Evolutionary conservation across 371 early-diverging fungal genomes (phyloP).

Genomic region (Nematocida sp.): DNA sequence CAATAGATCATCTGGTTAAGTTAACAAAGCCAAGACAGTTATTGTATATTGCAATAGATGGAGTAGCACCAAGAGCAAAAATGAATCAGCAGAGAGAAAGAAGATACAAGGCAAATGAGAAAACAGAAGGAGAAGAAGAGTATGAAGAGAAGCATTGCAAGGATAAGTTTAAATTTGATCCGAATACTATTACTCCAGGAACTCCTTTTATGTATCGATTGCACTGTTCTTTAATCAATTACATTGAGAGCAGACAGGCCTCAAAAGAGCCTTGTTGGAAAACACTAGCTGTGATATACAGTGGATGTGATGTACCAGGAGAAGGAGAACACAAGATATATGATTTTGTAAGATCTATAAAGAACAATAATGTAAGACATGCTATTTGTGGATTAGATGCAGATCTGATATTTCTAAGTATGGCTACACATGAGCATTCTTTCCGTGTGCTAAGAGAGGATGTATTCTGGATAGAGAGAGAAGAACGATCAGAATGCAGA

Average conservation of each 20-base stretch:
- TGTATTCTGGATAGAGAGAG: slow-evolving; percentile 71
- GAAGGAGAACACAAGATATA: slow-evolving; percentile 99
- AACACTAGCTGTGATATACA: slow-evolving; percentile 73
- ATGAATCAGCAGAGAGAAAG: slow-evolving; percentile 97
- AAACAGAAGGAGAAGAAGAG: slow-evolving; percentile 64
- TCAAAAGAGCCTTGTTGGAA: slow-evolving; percentile 76
- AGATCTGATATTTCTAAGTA: slow-evolving; percentile 93
- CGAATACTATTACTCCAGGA: slow-evolving; percentile 97
- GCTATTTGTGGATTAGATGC: slow-evolving; percentile 95
- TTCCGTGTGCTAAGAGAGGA: slow-evolving; percentile 92
- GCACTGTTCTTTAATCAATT: slow-evolving; percentile 75
- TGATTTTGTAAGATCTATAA: slow-evolving; percentile 85
- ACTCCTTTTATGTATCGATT: slow-evolving; percentile 93
- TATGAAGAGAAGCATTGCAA: slow-evolving; percentile 65
- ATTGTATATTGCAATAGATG: slow-evolving; percentile 91
- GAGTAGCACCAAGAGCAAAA: slow-evolving; percentile 97
- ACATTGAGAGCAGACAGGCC: slow-evolving; percentile 77
- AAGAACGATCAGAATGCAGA: slow-evolving; percentile 69
- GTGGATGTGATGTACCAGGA: slow-evolving; percentile 88
- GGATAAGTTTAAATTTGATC: slow-evolving; percentile 89
- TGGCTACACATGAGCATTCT: slow-evolving; percentile 91
- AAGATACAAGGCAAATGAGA: slow-evolving; percentile 84
- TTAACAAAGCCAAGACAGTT: slow-evolving; percentile 83
- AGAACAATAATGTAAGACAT: slow-evolving; percentile 72
- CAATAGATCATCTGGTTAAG: slow-evolving; percentile 81